Evolutionary conservation across 1,284 basidiomycete genomes (phyloP).

Genomic region (Pseudozyma pruni): DNA sequence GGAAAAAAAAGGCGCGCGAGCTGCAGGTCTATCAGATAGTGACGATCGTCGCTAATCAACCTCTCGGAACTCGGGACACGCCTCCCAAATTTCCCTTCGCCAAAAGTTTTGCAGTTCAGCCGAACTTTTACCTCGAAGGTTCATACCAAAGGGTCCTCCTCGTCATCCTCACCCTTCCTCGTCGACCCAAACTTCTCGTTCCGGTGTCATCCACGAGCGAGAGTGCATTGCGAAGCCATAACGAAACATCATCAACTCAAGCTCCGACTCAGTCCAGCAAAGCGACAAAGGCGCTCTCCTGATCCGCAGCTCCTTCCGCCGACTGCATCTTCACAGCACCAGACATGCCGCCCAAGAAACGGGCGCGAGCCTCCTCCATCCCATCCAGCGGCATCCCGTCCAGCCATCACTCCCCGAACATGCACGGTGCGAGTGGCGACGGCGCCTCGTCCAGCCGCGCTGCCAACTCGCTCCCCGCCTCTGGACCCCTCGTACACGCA

Average conservation of each 20-base stretch:
- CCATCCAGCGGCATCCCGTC: constrained; percentile 30
- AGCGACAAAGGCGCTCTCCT: no score
- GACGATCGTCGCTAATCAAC: constrained; percentile 11
- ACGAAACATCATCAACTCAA: background rate
- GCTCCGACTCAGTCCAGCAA: background rate
- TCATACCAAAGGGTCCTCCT: constrained; percentile 9
- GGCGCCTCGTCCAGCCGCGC: constrained; percentile 29
- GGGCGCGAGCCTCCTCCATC: constrained; percentile 42
- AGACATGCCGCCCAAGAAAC: constrained; percentile 38
- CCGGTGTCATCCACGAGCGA: no score
- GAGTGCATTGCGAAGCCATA: constrained; percentile 22
- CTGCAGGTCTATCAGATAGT: constrained; percentile 21
- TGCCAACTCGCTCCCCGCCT: constrained; percentile 18
- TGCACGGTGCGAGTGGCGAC: constrained; percentile 1
- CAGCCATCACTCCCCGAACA: constrained; percentile 3
- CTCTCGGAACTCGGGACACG: constrained; percentile 17
- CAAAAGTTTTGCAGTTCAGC: constrained; percentile 20
- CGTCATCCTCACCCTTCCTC: background rate
- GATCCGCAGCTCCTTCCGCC: no score
- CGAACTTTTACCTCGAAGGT: constrained; percentile 8
- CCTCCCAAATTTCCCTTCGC: constrained; percentile 5
- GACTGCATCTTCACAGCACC: no score
- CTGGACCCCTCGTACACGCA: constrained; percentile 43
- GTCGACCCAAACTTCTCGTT: no score
- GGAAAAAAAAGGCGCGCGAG: background rate